These are phyloP conservation scores for Drechmeria coniospora DNA, from an alignment of 2,329 filamentous ascomycete genomes.

Conservation along the genomic window DNA sequence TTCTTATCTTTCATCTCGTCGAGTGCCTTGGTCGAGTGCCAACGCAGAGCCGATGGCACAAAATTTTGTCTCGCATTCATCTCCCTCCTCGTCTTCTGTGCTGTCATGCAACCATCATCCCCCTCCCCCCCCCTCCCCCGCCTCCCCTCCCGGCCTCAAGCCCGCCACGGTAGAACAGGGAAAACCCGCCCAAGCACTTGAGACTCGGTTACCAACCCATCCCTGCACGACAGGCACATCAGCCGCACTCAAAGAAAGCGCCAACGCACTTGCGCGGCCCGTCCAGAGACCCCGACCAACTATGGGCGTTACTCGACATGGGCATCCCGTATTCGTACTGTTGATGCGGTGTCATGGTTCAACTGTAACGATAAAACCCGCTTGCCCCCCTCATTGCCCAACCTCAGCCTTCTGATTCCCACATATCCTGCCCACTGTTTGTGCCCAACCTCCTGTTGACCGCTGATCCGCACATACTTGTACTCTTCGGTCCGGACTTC, in stretches of 20 bases:
- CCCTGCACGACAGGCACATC: conserved; percentile 20
- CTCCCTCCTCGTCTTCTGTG: conserved; percentile 15
- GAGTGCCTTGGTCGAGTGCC: not conserved
- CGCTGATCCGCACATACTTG: too few relatives aligned
- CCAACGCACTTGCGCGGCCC: conserved; percentile 33
- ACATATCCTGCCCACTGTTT: conserved; percentile 15
- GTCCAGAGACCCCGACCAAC: conserved; percentile 23
- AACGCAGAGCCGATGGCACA: not conserved
- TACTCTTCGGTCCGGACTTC: too few relatives aligned
- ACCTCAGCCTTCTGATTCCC: conserved; percentile 14
- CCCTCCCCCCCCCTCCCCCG: conserved; percentile 20
- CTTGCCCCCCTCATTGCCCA: conserved; percentile 29
- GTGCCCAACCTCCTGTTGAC: conserved; percentile 24
- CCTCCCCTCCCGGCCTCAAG: conserved; percentile 21
- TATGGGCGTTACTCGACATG: conserved; percentile 7
- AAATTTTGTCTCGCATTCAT: too few relatives aligned
- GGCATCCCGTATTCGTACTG: conserved; percentile 7
- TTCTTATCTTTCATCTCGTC: too few relatives aligned
- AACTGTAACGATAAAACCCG: conserved; percentile 31
- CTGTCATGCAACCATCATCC: conserved; percentile 28
- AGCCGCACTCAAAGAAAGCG: conserved; percentile 21
- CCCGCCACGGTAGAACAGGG: too few relatives aligned
- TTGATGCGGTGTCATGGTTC: conserved; percentile 12
- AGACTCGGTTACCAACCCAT: conserved; percentile 18
- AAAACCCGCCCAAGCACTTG: too few relatives aligned